A percentile compares a stretch with the other conserved stretches of the same genome.
Evolutionary conservation across 2,329 filamentous ascomycete genomes (phyloP).

Genomic region (Helminthosporium solani): DNA sequence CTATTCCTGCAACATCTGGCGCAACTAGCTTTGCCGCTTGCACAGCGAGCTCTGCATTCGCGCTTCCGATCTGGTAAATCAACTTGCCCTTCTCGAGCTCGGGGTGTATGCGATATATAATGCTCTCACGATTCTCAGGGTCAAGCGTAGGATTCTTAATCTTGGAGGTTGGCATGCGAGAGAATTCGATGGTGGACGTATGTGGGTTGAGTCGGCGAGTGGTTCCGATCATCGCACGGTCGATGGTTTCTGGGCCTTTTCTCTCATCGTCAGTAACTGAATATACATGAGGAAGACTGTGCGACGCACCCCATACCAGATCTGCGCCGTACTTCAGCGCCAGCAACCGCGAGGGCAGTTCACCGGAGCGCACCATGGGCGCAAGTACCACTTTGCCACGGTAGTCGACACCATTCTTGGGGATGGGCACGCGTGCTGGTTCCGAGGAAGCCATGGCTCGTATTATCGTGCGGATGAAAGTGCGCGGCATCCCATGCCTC

Average conservation of each 20-base stretch:
- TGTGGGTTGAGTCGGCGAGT: conserved; percentile 72
- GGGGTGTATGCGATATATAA: conserved; percentile 85
- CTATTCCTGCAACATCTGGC: conserved; percentile 85
- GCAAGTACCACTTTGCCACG: conserved; percentile 91
- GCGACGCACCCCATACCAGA: conserved; percentile 80
- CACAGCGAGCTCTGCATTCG: conserved; percentile 79
- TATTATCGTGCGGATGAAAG: conserved; percentile 28
- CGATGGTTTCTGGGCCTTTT: conserved; percentile 86
- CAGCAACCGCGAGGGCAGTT: conserved; percentile 83
- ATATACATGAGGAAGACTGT: conserved; percentile 22
- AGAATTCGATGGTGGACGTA: conserved; percentile 82
- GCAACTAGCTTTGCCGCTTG: conserved; percentile 82
- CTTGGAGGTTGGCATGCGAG: conserved; percentile 70
- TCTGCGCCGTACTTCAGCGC: conserved; percentile 95
- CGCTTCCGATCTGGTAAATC: conserved; percentile 91
- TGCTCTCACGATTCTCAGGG: conserved; percentile 57
- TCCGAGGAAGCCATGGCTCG: conserved; percentile 32
- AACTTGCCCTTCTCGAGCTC: conserved; percentile 70
- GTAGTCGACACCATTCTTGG: conserved; percentile 86
- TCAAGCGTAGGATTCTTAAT: conserved; percentile 58
- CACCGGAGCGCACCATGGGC: conserved; percentile 97
- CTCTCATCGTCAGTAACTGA: background rate
- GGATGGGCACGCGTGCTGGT: conserved; percentile 72
- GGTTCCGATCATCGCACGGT: conserved; percentile 86
- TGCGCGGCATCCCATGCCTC: conserved; percentile 44